Evolutionary conservation across 179 eudicot genomes (phyloP).

Genomic region (Silene coronaria): DNA sequence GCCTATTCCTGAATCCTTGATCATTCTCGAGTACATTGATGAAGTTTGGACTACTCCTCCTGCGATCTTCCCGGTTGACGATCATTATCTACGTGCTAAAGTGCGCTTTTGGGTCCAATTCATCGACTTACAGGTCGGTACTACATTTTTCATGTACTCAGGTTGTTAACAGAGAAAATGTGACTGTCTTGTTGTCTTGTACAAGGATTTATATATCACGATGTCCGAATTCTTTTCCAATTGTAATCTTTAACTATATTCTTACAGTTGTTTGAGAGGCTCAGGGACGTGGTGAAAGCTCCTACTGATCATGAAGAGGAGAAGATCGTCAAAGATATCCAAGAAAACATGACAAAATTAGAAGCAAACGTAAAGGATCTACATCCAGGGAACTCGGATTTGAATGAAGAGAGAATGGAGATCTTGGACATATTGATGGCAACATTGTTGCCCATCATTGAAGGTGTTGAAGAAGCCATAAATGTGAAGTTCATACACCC

Average conservation of each 20-base stretch:
- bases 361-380: slow-evolving; percentile 27
- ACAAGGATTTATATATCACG: too few relatives aligned
- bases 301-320: slow-evolving; percentile 15
- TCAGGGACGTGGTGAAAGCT: slow-evolving; percentile 19
- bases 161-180: too few relatives aligned
- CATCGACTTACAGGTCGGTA: slow-evolving; percentile 25
- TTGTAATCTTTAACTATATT: not conserved
- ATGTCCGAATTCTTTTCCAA: too few relatives aligned
- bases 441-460: slow-evolving; percentile 22
- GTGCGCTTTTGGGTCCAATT: slow-evolving; percentile 33
- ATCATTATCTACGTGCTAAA: slow-evolving; percentile 23
- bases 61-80: slow-evolving; percentile 22
- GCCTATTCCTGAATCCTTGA: slow-evolving; percentile 33
- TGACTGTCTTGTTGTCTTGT: too few relatives aligned
- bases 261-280: slow-evolving; percentile 26
- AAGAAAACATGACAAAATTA: slow-evolving; percentile 25
- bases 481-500: slow-evolving; percentile 25
- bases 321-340: slow-evolving; percentile 24
- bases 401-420: slow-evolving; percentile 11
- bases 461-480: slow-evolving; percentile 31
- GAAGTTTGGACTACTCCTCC: slow-evolving; percentile 30
- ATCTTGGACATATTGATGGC: slow-evolving; percentile 31
- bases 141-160: too few relatives aligned
- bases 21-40: slow-evolving; percentile 37
- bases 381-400: not conserved